Evolutionary conservation across 495 filamentous ascomycete species (phyloP), one percentile per base, ranked within the genome.

Genomic region (Jackrogersella minutella): DNA sequence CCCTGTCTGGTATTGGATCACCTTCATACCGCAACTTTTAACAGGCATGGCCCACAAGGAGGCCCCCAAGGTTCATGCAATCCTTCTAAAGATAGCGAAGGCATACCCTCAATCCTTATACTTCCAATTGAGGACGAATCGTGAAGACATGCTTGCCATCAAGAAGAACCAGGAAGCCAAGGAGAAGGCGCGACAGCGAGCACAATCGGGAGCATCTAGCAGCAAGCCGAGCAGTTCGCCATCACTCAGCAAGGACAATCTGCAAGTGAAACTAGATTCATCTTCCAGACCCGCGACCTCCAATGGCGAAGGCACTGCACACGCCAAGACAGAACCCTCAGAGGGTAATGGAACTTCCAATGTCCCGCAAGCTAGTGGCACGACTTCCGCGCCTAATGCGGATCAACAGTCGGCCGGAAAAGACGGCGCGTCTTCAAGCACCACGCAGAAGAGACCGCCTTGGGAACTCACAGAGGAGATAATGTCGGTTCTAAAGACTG

Each of bases 1-100:
- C 5, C 93, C 92, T 1, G 90, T 95, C 14, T 99, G 96, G 96
- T 98, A 97, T 77, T 99, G 96, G 96, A 97, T 97, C 58, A 97
- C 95, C 0, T 99, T 93, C 75, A 97, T 99, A 66, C 96, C 96
- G 19, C 96, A 99, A 73, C 85, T 99, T 39, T 83, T 99, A 24
- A 91, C 90, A 37, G 93, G 93, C 52, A 81, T 98, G 60, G 91
- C 89, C 8, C 89, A 97, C 65, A 92, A 91, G 58, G 96, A 99
- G 77, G 93, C 92, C 13, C 85, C 86, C n/a, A 87, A 96, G 46
- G 89, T 93, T 61, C 88, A 93, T 58, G 83, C 79, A 43, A 89
- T 99, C 31, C 81, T 99, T 17, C 83, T 90, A 19, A 97, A 96
- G 80, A 93, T 99, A 70, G 96, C 96, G 31, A 98, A 97, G 80